Evolutionary conservation across 768 basidiomycete species (phyloP).

Genomic region (Kwoniella sp.): DNA sequence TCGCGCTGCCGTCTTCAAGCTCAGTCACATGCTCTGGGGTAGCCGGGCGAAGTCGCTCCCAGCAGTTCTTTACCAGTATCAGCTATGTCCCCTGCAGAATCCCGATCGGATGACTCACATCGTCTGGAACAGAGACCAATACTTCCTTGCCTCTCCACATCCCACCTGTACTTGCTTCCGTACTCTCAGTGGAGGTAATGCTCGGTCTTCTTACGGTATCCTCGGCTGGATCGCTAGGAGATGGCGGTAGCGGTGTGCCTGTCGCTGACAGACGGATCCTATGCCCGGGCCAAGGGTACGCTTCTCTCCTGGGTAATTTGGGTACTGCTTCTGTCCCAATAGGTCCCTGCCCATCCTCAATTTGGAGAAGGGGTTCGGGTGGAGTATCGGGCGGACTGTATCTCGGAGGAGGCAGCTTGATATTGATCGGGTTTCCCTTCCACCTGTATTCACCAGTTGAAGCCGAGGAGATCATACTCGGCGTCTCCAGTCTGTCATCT

Average conservation of each 20-base stretch:
- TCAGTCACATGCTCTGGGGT: background rate
- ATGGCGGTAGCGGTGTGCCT: constrained; percentile 15
- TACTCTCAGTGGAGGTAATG: background rate
- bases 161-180: background rate
- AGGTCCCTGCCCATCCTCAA: background rate
- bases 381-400: constrained; percentile 22
- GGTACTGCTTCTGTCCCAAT: background rate
- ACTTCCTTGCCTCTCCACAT: constrained; percentile 25
- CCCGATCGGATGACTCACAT: constrained; percentile 11
- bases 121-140: constrained; percentile 16
- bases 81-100: background rate
- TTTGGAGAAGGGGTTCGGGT: background rate
- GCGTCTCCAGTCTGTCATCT: background rate
- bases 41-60: constrained; percentile 14
- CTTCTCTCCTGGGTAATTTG: constrained; percentile 17
- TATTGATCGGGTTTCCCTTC: constrained; percentile 17
- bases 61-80: constrained; percentile 16
- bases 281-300: constrained; percentile 10
- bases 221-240: constrained; percentile 3
- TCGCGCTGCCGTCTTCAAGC: background rate
- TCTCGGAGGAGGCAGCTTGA: constrained; percentile 19
- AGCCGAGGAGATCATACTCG: background rate
- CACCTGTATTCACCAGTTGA: constrained; percentile 3
- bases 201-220: constrained; percentile 5
- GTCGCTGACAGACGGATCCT: background rate